Percentiles rank a stretch among this genome's conserved stretches.
Conservation (phyloP, 2,329 filamentous ascomycete genomes). For the Sporothrix schenckii region DNA sequence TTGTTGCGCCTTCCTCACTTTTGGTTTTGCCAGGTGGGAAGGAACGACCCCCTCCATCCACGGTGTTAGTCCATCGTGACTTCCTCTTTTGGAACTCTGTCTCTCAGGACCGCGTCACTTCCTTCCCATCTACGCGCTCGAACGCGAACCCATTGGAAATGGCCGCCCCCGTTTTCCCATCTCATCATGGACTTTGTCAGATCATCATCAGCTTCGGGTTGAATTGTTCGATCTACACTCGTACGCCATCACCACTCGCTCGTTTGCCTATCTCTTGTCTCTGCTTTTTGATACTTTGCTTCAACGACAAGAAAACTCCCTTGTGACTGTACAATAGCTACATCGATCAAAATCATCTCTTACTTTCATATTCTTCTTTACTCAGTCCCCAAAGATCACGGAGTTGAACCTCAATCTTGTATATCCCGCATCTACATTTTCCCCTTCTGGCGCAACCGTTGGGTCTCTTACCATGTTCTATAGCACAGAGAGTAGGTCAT, state of each 20-base stretch:
- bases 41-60: background rate
- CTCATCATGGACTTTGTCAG: background rate
- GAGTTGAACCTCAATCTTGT: background rate
- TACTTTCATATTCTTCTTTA: background rate
- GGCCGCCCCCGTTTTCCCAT: background rate
- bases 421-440: background rate
- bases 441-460: background rate
- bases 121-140: background rate
- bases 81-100: slow-evolving; percentile 24
- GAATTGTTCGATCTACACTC: background rate
- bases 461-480: slow-evolving; percentile 52
- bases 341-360: background rate
- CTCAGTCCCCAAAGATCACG: background rate
- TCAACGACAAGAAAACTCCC: background rate
- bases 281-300: background rate
- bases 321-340: background rate
- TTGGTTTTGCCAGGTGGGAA: background rate
- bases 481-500: slow-evolving; percentile 80
- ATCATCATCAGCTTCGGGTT: background rate
- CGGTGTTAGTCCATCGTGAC: slow-evolving; percentile 29
- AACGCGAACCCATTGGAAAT: background rate
- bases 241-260: background rate
- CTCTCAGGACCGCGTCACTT: background rate
- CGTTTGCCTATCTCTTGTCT: background rate
- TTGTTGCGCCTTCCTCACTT: background rate